A percentile compares a stretch with the other conserved stretches of the same genome.
Conservation (phyloP, 2,329 filamentous ascomycete species). For the Arthrobotrys musiformis region DNA sequence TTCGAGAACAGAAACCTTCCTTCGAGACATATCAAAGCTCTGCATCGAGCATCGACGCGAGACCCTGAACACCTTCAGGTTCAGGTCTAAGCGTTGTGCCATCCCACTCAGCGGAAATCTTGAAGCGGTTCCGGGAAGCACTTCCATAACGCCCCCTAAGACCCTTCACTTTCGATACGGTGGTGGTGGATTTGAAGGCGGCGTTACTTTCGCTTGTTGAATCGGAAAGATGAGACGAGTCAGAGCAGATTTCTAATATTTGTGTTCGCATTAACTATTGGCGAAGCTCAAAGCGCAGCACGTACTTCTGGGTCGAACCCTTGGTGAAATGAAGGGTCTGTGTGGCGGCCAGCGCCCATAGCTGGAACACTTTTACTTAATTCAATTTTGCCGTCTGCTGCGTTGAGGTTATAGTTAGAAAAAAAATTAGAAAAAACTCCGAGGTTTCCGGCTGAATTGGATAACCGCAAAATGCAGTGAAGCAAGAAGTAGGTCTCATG, state of each 20-base stretch:
- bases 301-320: no score
- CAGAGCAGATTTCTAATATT: background rate
- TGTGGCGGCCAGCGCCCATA: slow-evolving; percentile 13
- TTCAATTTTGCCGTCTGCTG: background rate
- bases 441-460: slow-evolving; percentile 15
- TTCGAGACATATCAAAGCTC: background rate
- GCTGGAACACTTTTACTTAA: slow-evolving; percentile 8
- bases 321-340: slow-evolving; percentile 20
- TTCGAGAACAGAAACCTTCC: no score
- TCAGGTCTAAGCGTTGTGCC: slow-evolving; percentile 11
- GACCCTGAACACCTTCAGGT: no score
- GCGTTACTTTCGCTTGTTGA: slow-evolving; percentile 7
- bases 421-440: slow-evolving; percentile 16
- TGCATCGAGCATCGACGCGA: background rate
- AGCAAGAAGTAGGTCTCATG: background rate
- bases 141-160: background rate
- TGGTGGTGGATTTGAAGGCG: background rate
- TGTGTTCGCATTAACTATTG: background rate
- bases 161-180: background rate
- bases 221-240: slow-evolving; percentile 13
- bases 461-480: background rate
- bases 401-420: background rate
- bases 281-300: background rate
- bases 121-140: background rate
- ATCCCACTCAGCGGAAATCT: background rate